Evolutionary conservation across 1,284 basidiomycete genomes (phyloP).

Genomic region (Tremellales sp.): DNA sequence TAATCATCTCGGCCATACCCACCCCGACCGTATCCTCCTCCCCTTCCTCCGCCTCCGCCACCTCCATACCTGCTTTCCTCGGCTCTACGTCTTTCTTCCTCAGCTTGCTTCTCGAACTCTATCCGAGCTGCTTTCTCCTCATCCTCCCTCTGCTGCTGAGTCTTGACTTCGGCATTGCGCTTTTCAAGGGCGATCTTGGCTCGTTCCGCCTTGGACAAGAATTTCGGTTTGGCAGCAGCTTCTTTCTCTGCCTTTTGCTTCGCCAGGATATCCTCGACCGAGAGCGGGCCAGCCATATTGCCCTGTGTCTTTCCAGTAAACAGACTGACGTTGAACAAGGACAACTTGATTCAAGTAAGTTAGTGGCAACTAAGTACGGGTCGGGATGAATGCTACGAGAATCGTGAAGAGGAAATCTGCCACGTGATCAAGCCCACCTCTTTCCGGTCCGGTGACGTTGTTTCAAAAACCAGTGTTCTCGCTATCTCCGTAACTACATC

Average conservation of each 20-base stretch:
- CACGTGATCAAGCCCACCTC: too few species aligned
- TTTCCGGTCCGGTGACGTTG: too few species aligned
- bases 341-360: too few species aligned
- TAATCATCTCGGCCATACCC: conserved; percentile 3
- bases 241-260: conserved; percentile 84
- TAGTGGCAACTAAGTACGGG: too few species aligned
- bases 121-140: conserved; percentile 20
- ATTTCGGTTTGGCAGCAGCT: conserved; percentile 64
- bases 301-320: too few species aligned
- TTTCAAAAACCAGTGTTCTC: too few species aligned
- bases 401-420: too few species aligned
- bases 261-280: conserved; percentile 71
- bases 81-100: conserved; percentile 57
- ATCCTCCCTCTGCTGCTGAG: conserved; percentile 49
- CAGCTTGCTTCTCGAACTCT: conserved; percentile 60
- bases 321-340: too few species aligned
- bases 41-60: conserved; percentile 14
- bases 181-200: conserved; percentile 73
- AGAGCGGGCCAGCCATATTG: conserved; percentile 39
- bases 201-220: conserved; percentile 38
- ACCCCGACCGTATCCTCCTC: conserved; percentile 9
- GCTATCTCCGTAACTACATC: too few species aligned
- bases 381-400: too few species aligned
- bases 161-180: conserved; percentile 70
- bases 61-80: conserved; percentile 46